phyloP scores from a whole-genome alignment of 805 yeast species.

The Ogataea degrootiae region DNA sequence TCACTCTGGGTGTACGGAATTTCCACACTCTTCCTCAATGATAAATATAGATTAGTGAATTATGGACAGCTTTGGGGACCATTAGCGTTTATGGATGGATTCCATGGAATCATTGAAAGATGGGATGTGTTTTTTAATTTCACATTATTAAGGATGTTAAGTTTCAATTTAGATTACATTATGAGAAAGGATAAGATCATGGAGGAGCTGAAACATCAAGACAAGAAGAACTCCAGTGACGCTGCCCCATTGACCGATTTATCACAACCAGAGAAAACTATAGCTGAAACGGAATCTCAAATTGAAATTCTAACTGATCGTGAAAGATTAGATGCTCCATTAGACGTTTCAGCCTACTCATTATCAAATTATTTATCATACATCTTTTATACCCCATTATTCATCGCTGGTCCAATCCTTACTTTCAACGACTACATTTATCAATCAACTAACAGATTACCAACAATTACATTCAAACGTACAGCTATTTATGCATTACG shows the following conservation, averaged over 20 bases:
- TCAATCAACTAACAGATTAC: constrained; percentile 57
- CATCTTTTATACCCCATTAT: constrained; percentile 78
- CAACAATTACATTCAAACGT: constrained; percentile 53
- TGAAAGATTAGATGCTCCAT: constrained; percentile 59
- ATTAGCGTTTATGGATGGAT: constrained; percentile 57
- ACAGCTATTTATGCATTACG: constrained; percentile 61
- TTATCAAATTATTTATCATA: constrained; percentile 70
- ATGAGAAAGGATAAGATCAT: constrained; percentile 30
- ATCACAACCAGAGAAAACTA: neutral
- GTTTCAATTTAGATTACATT: constrained; percentile 75
- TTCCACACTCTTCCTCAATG: constrained; percentile 74
- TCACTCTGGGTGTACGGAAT: constrained; percentile 77
- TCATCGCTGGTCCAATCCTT: constrained; percentile 91
- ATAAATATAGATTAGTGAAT: constrained; percentile 50
- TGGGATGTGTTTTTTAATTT: constrained; percentile 98
- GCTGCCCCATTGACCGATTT: neutral
- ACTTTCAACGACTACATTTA: constrained; percentile 88
- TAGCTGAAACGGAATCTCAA: neutral
- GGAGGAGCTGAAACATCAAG: constrained; percentile 10
- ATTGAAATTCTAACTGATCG: constrained; percentile 43
- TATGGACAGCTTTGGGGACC: constrained; percentile 38
- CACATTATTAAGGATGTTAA: constrained; percentile 75
- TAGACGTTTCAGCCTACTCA: constrained; percentile 56
- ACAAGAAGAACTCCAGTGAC: constrained; percentile 7
- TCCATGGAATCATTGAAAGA: constrained; percentile 72